Base-by-base conservation (phyloP, 2,329 filamentous ascomycete genomes). In the Chaetomiaceae sp. region DNA sequence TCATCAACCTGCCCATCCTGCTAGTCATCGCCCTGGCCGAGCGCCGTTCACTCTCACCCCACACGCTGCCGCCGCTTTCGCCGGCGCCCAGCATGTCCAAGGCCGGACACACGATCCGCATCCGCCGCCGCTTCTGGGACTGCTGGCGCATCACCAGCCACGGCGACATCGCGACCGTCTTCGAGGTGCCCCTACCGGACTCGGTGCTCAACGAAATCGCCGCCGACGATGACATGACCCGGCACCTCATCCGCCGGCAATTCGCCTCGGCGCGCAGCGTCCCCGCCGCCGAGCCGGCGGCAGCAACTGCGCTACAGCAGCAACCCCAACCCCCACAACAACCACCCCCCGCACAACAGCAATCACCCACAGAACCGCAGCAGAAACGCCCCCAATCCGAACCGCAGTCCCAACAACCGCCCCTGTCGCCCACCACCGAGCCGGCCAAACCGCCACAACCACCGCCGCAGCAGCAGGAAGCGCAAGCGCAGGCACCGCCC, bases 1-100 rank as follows among this genome's bases (percentile, higher is more conserved):
- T 81, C 8, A 74, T 90, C 58, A 93, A 93, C 63, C 72, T 86
- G 2, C 88, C 88, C 0, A 69, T 90, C 5, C 72, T 94, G 2
- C 72, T 91, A 4, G 57, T 84, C 49, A 85, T 94, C 50, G 79
- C 82, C 15, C 66, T 82, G 17, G 75, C 82, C 51, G 88, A 94
- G 64, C 79, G 88, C 41, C 75, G 77, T 6, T 70, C 79, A 9
- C 73, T 90, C 14, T 88, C 85, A 84, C 64, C 64, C 2, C 50
- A 58, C 56, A 57, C 59, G 20, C 38, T 44, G 10, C 43, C 44
- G n/a, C 29, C 42, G n/a, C 46, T 49, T 3, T 40, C 39, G 4
- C 34, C 41, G 2, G 34, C 41, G 8, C 50, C 50, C 14, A 33
- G 33, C 41, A 7, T 47, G 17, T 24, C 34, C 35, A 33, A 49